A percentile compares a stretch with the other conserved stretches of the same genome.
Evolutionary conservation across 768 basidiomycete genomes (phyloP).

Genomic region (Amanita muscaria): DNA sequence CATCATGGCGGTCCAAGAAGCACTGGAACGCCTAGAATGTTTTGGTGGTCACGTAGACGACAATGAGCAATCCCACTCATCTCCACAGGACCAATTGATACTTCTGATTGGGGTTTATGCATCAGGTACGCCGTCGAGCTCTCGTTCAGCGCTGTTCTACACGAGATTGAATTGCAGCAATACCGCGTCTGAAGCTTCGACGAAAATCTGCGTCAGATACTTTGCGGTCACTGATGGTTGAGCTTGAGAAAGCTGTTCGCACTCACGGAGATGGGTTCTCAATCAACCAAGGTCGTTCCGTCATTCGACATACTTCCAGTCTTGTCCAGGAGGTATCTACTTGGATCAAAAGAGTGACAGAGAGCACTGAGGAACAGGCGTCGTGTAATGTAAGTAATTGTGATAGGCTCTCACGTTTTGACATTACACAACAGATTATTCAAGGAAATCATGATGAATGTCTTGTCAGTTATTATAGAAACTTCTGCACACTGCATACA

Average conservation of each 20-base stretch:
- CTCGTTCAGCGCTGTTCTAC: no score
- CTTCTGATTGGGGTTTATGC: constrained; percentile 31
- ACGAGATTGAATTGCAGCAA: no score
- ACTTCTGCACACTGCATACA: constrained; percentile 30
- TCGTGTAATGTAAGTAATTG: constrained; percentile 22
- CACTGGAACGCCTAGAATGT: constrained; percentile 28
- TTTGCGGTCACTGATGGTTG: constrained; percentile 30
- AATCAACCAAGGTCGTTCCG: constrained; percentile 22
- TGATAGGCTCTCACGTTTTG: neutral
- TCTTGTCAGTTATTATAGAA: constrained; percentile 18
- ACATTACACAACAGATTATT: neutral
- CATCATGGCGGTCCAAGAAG: constrained; percentile 38
- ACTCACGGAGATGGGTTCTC: constrained; percentile 18
- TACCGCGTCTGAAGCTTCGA: constrained; percentile 36
- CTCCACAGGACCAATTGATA: constrained; percentile 25
- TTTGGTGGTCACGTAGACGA: constrained; percentile 11
- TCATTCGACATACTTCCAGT: constrained; percentile 21
- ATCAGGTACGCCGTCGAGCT: constrained; percentile 23
- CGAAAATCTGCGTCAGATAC: constrained; percentile 35
- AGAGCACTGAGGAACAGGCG: constrained; percentile 16
- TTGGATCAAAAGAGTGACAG: constrained; percentile 23
- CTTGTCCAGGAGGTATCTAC: constrained; percentile 18
- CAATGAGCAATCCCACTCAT: constrained; percentile 19
- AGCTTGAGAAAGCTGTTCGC: constrained; percentile 25
- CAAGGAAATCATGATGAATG: constrained; percentile 14